Evolutionary conservation across 257 asterid species (phyloP), one percentile per base, ranked within the genome.

Genomic region (Orobanche coerulescens): DNA sequence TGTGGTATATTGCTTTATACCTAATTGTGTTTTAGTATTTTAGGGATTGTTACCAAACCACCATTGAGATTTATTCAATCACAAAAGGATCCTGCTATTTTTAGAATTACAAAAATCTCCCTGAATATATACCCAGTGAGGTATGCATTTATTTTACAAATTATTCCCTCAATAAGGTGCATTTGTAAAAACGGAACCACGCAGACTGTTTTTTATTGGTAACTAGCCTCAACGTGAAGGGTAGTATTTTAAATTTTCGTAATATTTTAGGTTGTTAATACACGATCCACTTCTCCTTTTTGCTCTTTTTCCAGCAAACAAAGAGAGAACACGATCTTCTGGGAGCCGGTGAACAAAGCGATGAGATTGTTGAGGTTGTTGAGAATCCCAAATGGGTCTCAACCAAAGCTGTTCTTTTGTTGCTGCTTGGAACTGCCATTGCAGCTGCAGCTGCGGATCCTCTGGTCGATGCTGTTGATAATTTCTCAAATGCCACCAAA

Each of bases 361-460:
- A 85, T 1, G 96, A 91, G 65, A 12, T 50, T 39, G 88, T 64
- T 14, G 95, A 82, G 76, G 89, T 71, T 9, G 78, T 68, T 14
- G 87, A 82, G 69, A 77, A 74, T 76, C 69, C 88, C 9, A 73
- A 58, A 64, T 64, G 71, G 69, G 72, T 60, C 56, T 30, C 85
- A 1, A 19, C 82, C 16, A 92, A 88, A 73, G 98, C 98, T 12
- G 85, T 56, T 3, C 75, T 88, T 36, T 37, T 88, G 13, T 69
- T 88, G 78, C 62, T 88, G 61, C 76, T 88, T 9, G 98, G 98
- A 65, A 71, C 95, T 43, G 53, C 55, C 33, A 86, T 92, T 34
- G 98, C 98, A 15, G 98, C 97, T 76, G 87, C 76, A 62, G 88
- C 86, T 73, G 98, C 98, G 0, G 95, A 92, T 75, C 98, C 98